Conservation (phyloP, 2,329 filamentous ascomycete genomes). For the Monosporascus sp. region DNA sequence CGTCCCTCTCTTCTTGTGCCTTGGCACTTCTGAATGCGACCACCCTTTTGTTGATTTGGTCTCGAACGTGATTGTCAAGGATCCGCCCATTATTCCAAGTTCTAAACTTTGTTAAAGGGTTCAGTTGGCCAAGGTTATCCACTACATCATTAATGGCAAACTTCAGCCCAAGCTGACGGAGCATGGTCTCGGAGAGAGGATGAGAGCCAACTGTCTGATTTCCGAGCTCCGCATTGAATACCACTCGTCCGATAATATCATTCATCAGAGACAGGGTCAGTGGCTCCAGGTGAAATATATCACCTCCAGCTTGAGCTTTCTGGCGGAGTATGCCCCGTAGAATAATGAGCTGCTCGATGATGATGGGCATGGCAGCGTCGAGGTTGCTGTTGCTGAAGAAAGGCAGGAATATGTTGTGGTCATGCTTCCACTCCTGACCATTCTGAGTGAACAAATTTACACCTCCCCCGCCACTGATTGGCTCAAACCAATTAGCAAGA, state of each 20-base stretch:
- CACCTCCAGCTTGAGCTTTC: constrained; percentile 10
- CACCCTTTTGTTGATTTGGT: constrained; percentile 21
- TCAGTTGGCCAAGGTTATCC: constrained; percentile 22
- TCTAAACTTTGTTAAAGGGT: constrained; percentile 22
- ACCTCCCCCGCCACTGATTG: constrained; percentile 24
- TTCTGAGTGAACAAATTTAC: constrained; percentile 28
- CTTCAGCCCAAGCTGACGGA: constrained; percentile 21
- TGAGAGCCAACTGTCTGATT: constrained; percentile 25
- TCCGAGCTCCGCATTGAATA: constrained; percentile 26
- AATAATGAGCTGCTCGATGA: constrained; percentile 24
- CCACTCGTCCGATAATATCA: constrained; percentile 25
- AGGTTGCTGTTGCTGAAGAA: constrained; percentile 29
- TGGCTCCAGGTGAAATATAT: constrained; percentile 19
- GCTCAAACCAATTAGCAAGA: constrained; percentile 25
- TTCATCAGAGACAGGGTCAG: constrained; percentile 26
- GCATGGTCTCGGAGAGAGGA: constrained; percentile 26
- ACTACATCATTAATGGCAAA: constrained; percentile 21
- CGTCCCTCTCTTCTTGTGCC: constrained; percentile 10
- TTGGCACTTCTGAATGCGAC: constrained; percentile 18
- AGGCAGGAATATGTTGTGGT: constrained; percentile 24
- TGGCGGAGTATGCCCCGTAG: constrained; percentile 21
- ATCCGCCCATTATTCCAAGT: constrained; percentile 28
- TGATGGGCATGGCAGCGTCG: constrained; percentile 21
- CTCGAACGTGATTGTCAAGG: constrained; percentile 23
- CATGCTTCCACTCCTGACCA: constrained; percentile 24